Evolutionary conservation across 177 flowering plant species (phyloP), one percentile per base, ranked within the genome.

Genomic region (Vitis hybrid): DNA sequence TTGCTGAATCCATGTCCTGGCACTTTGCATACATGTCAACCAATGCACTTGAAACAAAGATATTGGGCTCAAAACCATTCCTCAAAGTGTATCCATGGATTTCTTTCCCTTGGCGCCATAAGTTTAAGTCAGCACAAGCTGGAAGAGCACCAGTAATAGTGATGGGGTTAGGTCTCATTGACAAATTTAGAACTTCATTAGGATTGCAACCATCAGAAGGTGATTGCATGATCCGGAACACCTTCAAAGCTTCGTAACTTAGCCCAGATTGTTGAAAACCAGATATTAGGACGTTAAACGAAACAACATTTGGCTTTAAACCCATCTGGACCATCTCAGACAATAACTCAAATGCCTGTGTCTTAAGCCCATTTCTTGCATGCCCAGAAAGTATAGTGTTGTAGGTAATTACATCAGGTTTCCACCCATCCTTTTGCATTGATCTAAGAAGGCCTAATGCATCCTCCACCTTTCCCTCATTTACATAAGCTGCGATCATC

Each of bases 221-320:
- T 50, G 70, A 70, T 65, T 74, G 80, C 82, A 83, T 85, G 69
- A 55, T n/a, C 14, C 60, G 80, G 66, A 85, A 82, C 73, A 83
- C 68, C 71, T 77, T 77, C 14, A 87, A 59, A 53, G 87, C 87
- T 69, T 79, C 84, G 29, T 33, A 57, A 73, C 63, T 73, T 50
- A 74, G 81, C 31, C 88, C 85, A 60, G 60, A 68, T 67, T 87
- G 85, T 70, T 84, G 86, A 74, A 85, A 87, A 48, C 88, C 85
- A 69, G 85, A 76, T 15, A 87, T 66, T 39, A 83, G 58, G 51
- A 72, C 68, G 52, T 83, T 85, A 18, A 83, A 53, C 10, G 87
- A 75, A 21, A 83, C 74, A 66, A 77, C 51, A 56, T 83, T 78
- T 45, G 88, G 87, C 74, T 70, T 71, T 75, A 87, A 76, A 67